Evolutionary conservation across 495 filamentous ascomycete species (phyloP).

Genomic region (Aspergillus ellipticus): DNA sequence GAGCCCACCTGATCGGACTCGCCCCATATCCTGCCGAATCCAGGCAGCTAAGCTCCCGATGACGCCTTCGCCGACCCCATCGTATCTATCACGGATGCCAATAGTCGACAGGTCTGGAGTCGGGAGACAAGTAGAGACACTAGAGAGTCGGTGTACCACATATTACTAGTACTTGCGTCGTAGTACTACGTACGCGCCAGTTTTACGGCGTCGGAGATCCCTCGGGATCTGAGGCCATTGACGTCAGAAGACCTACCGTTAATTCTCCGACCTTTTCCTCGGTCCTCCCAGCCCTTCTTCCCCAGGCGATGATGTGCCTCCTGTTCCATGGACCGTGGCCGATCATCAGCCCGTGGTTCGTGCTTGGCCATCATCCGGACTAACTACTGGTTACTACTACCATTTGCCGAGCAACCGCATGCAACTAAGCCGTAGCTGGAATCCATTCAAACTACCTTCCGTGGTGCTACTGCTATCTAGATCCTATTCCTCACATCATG

Average conservation of each 20-base stretch:
- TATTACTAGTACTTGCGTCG: no score
- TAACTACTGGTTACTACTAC: no score
- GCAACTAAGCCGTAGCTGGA: neutral
- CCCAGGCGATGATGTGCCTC: neutral
- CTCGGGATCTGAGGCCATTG: neutral
- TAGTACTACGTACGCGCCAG: neutral
- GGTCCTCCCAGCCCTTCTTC: neutral
- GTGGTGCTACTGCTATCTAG: no score
- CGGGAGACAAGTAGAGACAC: neutral
- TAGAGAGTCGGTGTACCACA: neutral
- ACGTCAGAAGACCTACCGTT: neutral
- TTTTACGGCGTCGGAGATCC: neutral
- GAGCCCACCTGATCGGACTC: neutral
- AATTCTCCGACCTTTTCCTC: slow-evolving; percentile 3
- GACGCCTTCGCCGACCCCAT: neutral
- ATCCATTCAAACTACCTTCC: no score
- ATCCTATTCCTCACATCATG: no score
- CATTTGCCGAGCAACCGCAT: no score
- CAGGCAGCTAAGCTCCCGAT: neutral
- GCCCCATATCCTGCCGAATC: neutral
- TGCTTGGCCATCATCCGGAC: neutral
- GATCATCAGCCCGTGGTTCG: slow-evolving; percentile 9
- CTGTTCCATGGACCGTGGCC: slow-evolving; percentile 5
- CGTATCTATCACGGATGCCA: neutral
- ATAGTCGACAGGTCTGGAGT: neutral